Base-by-base conservation (phyloP, 1,284 basidiomycete genomes). In the Anthracocystis walkeri region DNA sequence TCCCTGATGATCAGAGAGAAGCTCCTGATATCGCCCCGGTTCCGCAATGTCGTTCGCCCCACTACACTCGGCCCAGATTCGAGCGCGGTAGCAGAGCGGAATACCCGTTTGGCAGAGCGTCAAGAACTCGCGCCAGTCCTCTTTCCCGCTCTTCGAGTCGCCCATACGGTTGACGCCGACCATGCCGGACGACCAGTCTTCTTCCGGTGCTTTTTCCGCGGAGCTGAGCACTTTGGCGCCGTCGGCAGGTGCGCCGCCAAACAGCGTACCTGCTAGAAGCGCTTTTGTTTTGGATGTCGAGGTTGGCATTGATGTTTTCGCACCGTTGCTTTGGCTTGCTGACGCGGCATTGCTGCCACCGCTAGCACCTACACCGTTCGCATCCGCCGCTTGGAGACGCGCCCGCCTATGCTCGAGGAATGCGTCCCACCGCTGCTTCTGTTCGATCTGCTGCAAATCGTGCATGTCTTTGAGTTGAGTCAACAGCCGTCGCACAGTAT, bases 151-250 rank as follows among this genome's bases (percentile, higher is more conserved):
- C 82, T 90, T 92, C 10, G 90, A 87, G 25, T 75, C 76, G 0
- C 93, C 94, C 69, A 97, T 90, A 84, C 94, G 92, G n/a, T 91
- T 91, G 68, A 97, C 91, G 0, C 93, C 94, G 51, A 97, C 91
- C 42, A 97, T 86, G 25, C 84, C 82, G 23, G 75, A 74, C 29
- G 69, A 61, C 75, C 79, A 83, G 20, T 68, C 67, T 35, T 78
- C 76, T 31, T 80, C 78, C 7, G 75, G 67, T 31, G 56, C 70
- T 54, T 72, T 75, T 41, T 79, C 71, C 11, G 58, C 59, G 4
- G 65, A 70, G 18, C 58, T 51, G 1, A 65, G 52, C 41, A 25
- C 55, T 25, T 71, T 58, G n/a, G 68, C 58, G 18, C 68, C 62
- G n/a, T 71, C 68, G 14, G 58, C 45, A 18, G 55, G 31, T 7